These are phyloP conservation scores for Cinnamomum chago DNA, from an alignment of 164 flowering plant species.

Conservation along the genomic window DNA sequence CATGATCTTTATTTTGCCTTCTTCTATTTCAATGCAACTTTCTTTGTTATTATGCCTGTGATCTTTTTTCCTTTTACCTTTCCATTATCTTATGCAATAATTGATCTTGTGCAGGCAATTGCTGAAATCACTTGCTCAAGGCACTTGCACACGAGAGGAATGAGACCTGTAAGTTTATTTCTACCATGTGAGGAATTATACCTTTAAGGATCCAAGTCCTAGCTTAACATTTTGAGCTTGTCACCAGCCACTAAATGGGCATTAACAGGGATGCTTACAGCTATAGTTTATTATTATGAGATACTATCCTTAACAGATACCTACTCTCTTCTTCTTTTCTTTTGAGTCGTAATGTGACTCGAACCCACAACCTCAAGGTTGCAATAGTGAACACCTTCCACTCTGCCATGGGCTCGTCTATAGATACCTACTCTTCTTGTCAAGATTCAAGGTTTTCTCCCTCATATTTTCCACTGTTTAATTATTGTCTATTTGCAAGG, in stretches of 20 bases:
- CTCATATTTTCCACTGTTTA: neutral
- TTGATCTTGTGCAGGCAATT: constrained; percentile 55
- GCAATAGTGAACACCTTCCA: neutral
- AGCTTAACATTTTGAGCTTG: too few species aligned
- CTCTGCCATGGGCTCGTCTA: neutral
- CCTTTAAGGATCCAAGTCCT: too few species aligned
- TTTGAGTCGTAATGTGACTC: too few species aligned
- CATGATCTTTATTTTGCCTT: neutral
- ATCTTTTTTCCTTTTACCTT: neutral
- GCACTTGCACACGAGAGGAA: constrained; percentile 49
- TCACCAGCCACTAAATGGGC: too few species aligned
- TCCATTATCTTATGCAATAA: neutral
- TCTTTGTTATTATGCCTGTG: neutral
- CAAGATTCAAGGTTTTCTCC: neutral
- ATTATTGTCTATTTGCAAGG: too few species aligned
- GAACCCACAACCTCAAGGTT: too few species aligned
- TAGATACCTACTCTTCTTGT: neutral
- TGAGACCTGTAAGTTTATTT: constrained; percentile 56
- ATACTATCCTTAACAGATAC: neutral
- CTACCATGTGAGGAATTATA: too few species aligned
- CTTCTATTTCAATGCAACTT: neutral
- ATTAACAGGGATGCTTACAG: too few species aligned
- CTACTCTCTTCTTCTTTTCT: neutral
- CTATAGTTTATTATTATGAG: neutral
- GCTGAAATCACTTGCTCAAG: constrained; percentile 67